Evolutionary conservation across 352 stramenopile genomes (phyloP).

Genomic region (Phytophthora pini): DNA sequence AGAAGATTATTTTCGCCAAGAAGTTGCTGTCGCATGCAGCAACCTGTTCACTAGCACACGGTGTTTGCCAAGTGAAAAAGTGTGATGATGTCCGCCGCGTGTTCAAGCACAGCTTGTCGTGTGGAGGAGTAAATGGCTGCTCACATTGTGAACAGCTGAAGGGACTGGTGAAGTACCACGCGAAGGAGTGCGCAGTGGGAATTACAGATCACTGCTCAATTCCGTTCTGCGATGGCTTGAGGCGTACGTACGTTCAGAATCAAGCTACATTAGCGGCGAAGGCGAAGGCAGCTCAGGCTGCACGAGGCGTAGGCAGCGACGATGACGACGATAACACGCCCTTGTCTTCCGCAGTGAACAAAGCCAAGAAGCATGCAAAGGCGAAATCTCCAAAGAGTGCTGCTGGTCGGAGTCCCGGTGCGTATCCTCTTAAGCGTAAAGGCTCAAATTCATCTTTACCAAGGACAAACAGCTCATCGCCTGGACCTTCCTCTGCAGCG

Average conservation of each 20-base stretch:
- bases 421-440: slow-evolving; percentile 31
- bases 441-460: slow-evolving; percentile 26
- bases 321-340: slow-evolving; percentile 83
- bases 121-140: slow-evolving; percentile 68
- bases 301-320: slow-evolving; percentile 37
- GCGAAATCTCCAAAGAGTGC: slow-evolving; percentile 68
- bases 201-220: slow-evolving; percentile 80
- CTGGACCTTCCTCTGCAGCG: slow-evolving; percentile 29
- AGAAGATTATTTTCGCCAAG: slow-evolving; percentile 89
- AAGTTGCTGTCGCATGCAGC: slow-evolving; percentile 81
- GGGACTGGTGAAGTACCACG: slow-evolving; percentile 86
- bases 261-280: slow-evolving; percentile 46
- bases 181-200: slow-evolving; percentile 73
- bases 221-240: slow-evolving; percentile 82
- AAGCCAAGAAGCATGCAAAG: slow-evolving; percentile 70
- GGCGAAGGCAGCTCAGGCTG: slow-evolving; percentile 32
- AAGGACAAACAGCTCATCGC: slow-evolving; percentile 25
- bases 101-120: slow-evolving; percentile 88
- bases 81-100: slow-evolving; percentile 87
- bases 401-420: slow-evolving; percentile 13
- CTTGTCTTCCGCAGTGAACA: slow-evolving; percentile 68
- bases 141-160: slow-evolving; percentile 85
- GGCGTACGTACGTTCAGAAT: slow-evolving; percentile 61
- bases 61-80: slow-evolving; percentile 84
- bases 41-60: slow-evolving; percentile 61